Evolutionary conservation across 805 yeast species (phyloP).

Genomic region (Wickerhamomyces strasburgensis): DNA sequence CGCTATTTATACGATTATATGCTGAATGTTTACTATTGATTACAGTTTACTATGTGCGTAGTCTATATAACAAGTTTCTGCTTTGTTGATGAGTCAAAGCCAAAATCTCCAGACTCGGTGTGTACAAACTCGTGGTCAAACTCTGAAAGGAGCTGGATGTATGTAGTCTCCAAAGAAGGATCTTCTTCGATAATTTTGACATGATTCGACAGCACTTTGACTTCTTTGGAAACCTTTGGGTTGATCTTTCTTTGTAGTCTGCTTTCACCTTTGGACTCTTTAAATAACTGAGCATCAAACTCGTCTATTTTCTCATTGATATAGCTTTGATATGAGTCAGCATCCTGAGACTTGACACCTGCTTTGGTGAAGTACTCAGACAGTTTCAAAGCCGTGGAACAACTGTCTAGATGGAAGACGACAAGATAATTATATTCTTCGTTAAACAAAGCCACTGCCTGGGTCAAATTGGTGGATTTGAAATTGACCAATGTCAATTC

Average conservation of each 20-base stretch:
- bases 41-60: no score
- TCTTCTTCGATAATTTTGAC: slow-evolving; percentile 20
- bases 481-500: slow-evolving; percentile 15
- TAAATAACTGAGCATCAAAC: slow-evolving; percentile 19
- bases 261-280: slow-evolving; percentile 17
- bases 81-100: slow-evolving; percentile 7
- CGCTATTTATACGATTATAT: no score
- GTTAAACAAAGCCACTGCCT: slow-evolving; percentile 15
- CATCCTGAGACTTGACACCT: slow-evolving; percentile 4
- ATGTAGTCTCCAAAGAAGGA: slow-evolving; percentile 4
- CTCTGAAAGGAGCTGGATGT: slow-evolving; percentile 14
- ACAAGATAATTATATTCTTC: slow-evolving; percentile 22
- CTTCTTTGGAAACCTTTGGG: slow-evolving; percentile 17
- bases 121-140: slow-evolving; percentile 22
- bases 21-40: no score
- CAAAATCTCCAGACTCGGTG: slow-evolving; percentile 5
- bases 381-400: slow-evolving; percentile 2
- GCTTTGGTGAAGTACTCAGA: slow-evolving; percentile 9
- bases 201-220: slow-evolving; percentile 10
- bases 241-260: slow-evolving; percentile 22
- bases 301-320: slow-evolving; percentile 15
- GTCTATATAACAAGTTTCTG: slow-evolving; percentile 3
- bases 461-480: slow-evolving; percentile 6
- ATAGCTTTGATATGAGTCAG: slow-evolving; percentile 8
- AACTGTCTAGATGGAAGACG: slow-evolving; percentile 15